phyloP scores from a whole-genome alignment of 2,329 filamentous ascomycete species.

The Colletotrichum orchidophilum region DNA sequence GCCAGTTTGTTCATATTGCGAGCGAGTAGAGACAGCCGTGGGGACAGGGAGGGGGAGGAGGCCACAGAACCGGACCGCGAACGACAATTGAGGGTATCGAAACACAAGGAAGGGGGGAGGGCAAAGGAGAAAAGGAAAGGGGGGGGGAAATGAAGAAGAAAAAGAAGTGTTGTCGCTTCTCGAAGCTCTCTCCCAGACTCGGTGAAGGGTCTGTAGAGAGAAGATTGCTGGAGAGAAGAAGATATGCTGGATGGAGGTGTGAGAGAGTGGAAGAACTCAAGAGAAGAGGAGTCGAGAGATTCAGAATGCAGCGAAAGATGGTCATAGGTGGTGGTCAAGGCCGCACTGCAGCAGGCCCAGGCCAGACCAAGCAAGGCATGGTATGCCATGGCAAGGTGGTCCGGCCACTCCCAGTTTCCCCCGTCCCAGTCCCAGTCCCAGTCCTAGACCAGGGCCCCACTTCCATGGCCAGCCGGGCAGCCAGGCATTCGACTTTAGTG shows the following conservation, averaged over 20 bases:
- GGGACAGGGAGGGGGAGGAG: slow-evolving; percentile 39
- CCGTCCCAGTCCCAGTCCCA: slow-evolving; percentile 15
- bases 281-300: slow-evolving; percentile 33
- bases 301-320: slow-evolving; percentile 24
- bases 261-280: slow-evolving; percentile 31
- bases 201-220: slow-evolving; percentile 31
- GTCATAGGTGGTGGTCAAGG: slow-evolving; percentile 29
- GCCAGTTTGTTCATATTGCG: slow-evolving; percentile 75
- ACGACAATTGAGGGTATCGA: slow-evolving; percentile 21
- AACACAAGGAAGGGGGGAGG: slow-evolving; percentile 35
- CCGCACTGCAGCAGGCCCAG: slow-evolving; percentile 26
- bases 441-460: slow-evolving; percentile 9
- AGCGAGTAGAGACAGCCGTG: slow-evolving; percentile 33
- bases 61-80: slow-evolving; percentile 30
- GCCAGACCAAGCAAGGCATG: slow-evolving; percentile 24
- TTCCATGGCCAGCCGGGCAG: slow-evolving; percentile 2
- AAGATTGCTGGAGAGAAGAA: slow-evolving; percentile 13
- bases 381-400: slow-evolving; percentile 22
- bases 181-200: slow-evolving; percentile 32
- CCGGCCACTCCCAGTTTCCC: slow-evolving; percentile 31
- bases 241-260: slow-evolving; percentile 14
- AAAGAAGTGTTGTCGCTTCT: slow-evolving; percentile 36
- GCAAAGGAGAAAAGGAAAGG: slow-evolving; percentile 33
- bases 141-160: slow-evolving; percentile 37
- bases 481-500: background rate